Base-by-base conservation (phyloP, 163 green algal genomes). In the Scenedesmus sp. region DNA sequence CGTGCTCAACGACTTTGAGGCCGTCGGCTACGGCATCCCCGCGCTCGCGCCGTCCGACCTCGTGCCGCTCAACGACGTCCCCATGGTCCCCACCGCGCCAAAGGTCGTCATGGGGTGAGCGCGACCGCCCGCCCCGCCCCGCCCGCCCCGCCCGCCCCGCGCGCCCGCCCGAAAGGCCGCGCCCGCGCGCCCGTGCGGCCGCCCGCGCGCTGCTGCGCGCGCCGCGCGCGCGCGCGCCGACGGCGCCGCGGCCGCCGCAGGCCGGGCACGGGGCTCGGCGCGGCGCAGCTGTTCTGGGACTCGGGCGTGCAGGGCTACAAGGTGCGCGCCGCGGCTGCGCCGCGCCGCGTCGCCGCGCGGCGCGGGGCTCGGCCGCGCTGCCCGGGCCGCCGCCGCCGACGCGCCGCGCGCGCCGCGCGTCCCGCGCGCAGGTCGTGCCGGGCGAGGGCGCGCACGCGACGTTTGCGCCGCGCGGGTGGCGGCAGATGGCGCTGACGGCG, bases 1-100 rank as follows among this genome's bases (percentile, higher is more conserved):
- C 0, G 87, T 98, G 45, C 83, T 98, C 22, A 98, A 98, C 81
- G 95, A 98, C 83, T 98, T 98, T 83, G 94, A 97, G 80, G 95
- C 95, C 5, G 89, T 97, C 20, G 95, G 95, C 0, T 99, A 99
- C 63, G 95, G 94, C 44, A 92, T 99, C 45, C 88, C 88, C 0
- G 88, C 84, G 0, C 75, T 99, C 36, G 28, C 75, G 0, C 47
- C 75, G 0, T 56, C 87, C 0, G 86, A 96, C 51, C 56, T 96
- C 22, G 44, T 95, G 15, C 31, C 78, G 2, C 82, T 98, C 9
- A 93, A 97, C 78, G 75, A 92, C 28, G 89, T 34, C n/a, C 36
- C 69, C 10, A 24, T 77, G 29, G 53, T 65, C 44, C 54, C 77
- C n/a, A 45, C 83, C 72, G 84, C 84, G 45, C 58, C 58, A 15